These are phyloP conservation scores for Trametes elegans DNA, from an alignment of 768 basidiomycete species.

Conservation along the genomic window DNA sequence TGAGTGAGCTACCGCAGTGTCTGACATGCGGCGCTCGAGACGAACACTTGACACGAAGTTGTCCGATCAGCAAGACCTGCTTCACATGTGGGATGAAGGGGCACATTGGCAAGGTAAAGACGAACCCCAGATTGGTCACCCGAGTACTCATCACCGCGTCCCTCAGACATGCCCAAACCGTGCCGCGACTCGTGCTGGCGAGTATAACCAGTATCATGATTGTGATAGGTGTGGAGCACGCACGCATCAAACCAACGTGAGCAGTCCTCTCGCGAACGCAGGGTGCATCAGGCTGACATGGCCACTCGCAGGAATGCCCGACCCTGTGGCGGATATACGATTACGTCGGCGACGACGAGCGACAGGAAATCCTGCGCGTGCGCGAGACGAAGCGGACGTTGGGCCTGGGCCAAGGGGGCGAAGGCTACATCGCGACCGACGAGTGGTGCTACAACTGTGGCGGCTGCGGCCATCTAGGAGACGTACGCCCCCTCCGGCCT, in stretches of 20 bases:
- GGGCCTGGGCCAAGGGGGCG: slow-evolving; percentile 66
- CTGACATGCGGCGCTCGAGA: slow-evolving; percentile 78
- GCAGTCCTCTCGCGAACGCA: slow-evolving; percentile 26
- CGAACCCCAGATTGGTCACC: too few relatives aligned
- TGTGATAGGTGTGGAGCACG: slow-evolving; percentile 71
- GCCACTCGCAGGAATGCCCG: slow-evolving; percentile 65
- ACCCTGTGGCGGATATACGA: slow-evolving; percentile 80
- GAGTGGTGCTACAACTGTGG: slow-evolving; percentile 87
- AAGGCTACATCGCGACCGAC: slow-evolving; percentile 72
- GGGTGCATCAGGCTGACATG: background rate
- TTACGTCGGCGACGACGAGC: slow-evolving; percentile 59
- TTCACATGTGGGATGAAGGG: slow-evolving; percentile 84
- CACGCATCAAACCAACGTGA: slow-evolving; percentile 63
- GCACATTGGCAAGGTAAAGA: slow-evolving; percentile 64
- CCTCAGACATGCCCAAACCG: slow-evolving; percentile 72
- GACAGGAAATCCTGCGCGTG: slow-evolving; percentile 38
- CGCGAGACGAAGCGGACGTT: slow-evolving; percentile 52
- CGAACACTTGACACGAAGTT: slow-evolving; percentile 74
- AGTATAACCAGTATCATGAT: slow-evolving; percentile 36
- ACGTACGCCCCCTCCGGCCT: slow-evolving; percentile 41
- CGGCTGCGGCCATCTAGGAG: slow-evolving; percentile 69
- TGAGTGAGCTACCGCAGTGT: slow-evolving; percentile 45
- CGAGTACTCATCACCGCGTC: too few relatives aligned
- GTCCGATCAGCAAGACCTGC: slow-evolving; percentile 80
- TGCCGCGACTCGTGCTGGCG: slow-evolving; percentile 30